Evolutionary conservation across 768 basidiomycete species (phyloP), one percentile per base, ranked within the genome.

Genomic region (Boletus rex-veris): DNA sequence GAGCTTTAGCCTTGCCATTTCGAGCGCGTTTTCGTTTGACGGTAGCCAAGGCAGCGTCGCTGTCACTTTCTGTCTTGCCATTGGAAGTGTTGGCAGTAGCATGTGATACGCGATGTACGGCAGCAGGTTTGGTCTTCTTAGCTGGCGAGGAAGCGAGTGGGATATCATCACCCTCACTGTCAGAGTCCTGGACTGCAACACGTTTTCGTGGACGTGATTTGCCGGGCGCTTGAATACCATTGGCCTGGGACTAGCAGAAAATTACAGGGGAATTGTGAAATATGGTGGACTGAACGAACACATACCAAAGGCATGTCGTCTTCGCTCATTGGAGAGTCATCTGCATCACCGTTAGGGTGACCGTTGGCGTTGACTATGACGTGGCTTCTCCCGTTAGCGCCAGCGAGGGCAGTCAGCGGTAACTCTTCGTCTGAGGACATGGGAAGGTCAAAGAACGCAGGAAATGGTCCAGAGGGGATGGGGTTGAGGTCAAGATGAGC

Each of bases 61-160:
- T 71, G 38, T 73, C 74, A 30, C 65, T 69, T 21, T 74, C 69
- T 43, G 64, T 63, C 62, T 64, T 72, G 62, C 78, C 74, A 51
- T 80, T 82, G 42, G 73, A 64, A 47, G 68, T 58, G 33, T 56
- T 59, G 33, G 55, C 46, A 30, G 67, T 74, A 26, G 74, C 70
- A 47, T 70, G 64, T 30, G 74, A 67, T 36, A 73, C 73, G 35
- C 78, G 76, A 19, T 73, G 72, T n/a, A 73, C 68, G 5, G 73
- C 67, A 42, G 72, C 68, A 40, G 77, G 69, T 24, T 65, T 66
- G 16, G 64, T 53, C 52, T 71, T 72, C 71, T 88, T 90, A 5
- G 73, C 76, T 18, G 86, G 87, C 37, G 89, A 88, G 26, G 87
- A 86, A 45, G 87, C 84, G 37, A 89, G 78, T 48, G 86, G 87